These are phyloP conservation scores for Domatiomyces catenatus DNA, from an alignment of 2,329 filamentous ascomycete genomes.

Conservation along the genomic window DNA sequence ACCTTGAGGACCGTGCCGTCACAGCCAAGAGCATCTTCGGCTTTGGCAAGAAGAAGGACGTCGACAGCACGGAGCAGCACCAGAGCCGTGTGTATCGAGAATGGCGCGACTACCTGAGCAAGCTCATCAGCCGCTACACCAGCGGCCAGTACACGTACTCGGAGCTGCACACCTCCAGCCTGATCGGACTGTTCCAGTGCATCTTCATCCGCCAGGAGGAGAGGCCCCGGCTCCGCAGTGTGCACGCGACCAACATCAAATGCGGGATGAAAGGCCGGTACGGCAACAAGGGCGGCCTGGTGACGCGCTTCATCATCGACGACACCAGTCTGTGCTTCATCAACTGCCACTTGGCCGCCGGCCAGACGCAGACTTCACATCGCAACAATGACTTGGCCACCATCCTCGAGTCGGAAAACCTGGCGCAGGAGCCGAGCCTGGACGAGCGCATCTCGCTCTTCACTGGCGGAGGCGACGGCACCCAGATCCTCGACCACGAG, in stretches of 20 bases:
- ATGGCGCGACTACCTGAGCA: slow-evolving; percentile 80
- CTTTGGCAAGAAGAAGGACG: slow-evolving; percentile 55
- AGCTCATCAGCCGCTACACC: slow-evolving; percentile 70
- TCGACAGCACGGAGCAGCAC: slow-evolving; percentile 61
- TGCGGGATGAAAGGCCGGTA: slow-evolving; percentile 89
- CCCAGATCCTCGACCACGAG: slow-evolving; percentile 90
- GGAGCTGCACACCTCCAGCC: slow-evolving; percentile 70
- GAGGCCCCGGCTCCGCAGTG: slow-evolving; percentile 57
- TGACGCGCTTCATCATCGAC: slow-evolving; percentile 83
- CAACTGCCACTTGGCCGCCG: slow-evolving; percentile 92
- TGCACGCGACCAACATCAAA: slow-evolving; percentile 74
- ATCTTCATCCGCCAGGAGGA: slow-evolving; percentile 79
- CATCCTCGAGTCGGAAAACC: slow-evolving; percentile 64
- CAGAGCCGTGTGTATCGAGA: slow-evolving; percentile 97
- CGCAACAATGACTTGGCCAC: slow-evolving; percentile 85
- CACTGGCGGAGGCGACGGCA: slow-evolving; percentile 82
- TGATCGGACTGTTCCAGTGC: slow-evolving; percentile 91
- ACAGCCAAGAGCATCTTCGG: slow-evolving; percentile 91
- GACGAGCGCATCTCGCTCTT: slow-evolving; percentile 59
- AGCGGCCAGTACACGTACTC: slow-evolving; percentile 63
- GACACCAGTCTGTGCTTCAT: slow-evolving; percentile 91
- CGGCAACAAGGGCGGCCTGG: slow-evolving; percentile 89
- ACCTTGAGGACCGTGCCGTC: slow-evolving; percentile 90
- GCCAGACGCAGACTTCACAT: slow-evolving; percentile 75
- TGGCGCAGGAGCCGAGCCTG: slow-evolving; percentile 58